phyloP scores from a whole-genome alignment of 225 moss, liverwort and hornwort species.

The Rhytidiadelphus loreus region DNA sequence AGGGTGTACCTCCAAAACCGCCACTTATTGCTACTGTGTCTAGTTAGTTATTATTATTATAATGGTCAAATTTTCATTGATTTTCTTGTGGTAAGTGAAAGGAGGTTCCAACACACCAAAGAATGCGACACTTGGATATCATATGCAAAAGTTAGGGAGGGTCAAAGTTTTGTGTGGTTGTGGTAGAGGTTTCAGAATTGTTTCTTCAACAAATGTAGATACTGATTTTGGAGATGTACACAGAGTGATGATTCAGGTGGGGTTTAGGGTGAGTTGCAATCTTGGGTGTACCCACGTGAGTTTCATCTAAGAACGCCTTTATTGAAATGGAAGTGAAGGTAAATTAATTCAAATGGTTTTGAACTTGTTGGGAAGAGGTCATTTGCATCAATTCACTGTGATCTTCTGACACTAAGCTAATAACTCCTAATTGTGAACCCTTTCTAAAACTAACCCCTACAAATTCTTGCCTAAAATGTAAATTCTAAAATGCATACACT shows the following conservation, averaged over 20 bases:
- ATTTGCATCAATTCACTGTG: neutral
- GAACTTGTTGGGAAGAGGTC: neutral
- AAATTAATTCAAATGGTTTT: neutral
- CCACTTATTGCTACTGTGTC: neutral
- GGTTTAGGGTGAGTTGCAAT: rapidly evolving
- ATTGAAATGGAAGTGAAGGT: neutral
- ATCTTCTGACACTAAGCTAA: neutral
- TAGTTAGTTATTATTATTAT: neutral
- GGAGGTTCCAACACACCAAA: neutral
- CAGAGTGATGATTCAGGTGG: no score
- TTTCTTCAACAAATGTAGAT: neutral
- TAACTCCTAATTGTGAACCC: neutral
- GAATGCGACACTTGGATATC: rapidly evolving
- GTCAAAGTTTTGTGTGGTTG: neutral
- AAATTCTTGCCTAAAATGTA: neutral
- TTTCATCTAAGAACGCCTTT: neutral
- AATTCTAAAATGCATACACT: neutral
- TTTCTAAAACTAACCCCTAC: neutral
- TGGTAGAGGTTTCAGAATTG: neutral
- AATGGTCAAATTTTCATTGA: neutral
- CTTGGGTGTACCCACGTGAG: rapidly evolving
- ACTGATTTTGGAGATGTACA: neutral
- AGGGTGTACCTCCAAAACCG: neutral
- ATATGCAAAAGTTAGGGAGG: neutral
- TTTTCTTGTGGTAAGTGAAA: neutral